Evolutionary conservation across 2,329 filamentous ascomycete species (phyloP).

Genomic region (Esteya vermicola): DNA sequence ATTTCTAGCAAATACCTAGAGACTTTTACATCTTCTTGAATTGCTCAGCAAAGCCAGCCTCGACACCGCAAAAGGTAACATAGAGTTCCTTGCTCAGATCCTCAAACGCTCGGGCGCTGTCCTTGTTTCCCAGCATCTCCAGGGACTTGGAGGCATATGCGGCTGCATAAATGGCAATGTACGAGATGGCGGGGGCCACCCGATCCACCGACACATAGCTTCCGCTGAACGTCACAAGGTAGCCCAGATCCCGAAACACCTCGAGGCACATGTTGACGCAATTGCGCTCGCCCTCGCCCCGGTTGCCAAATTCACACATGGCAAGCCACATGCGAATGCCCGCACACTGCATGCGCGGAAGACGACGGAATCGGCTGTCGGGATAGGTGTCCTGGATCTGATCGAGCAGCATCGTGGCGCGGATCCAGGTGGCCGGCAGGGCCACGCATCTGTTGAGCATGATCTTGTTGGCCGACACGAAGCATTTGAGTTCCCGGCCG

Average conservation of each 20-base stretch:
- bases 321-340: not conserved
- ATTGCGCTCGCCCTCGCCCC: not conserved
- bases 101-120: not conserved
- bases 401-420: not conserved
- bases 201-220: conserved; percentile 1
- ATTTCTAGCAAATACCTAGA: too few species aligned
- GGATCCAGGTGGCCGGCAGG: not conserved
- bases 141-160: not conserved
- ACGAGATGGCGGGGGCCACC: not conserved
- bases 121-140: not conserved
- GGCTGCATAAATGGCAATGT: not conserved
- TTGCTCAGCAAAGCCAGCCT: not conserved
- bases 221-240: not conserved
- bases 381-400: not conserved
- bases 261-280: not conserved
- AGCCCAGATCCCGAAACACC: conserved; percentile 1
- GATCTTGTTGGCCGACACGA: not conserved
- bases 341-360: conserved; percentile 1
- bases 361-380: not conserved
- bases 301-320: too few species aligned
- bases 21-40: too few species aligned
- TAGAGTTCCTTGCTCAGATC: not conserved
- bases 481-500: not conserved
- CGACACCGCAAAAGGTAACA: not conserved
- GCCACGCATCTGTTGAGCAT: not conserved